Evolutionary conservation across 129 eudicot species (phyloP), one percentile per base, ranked within the genome.

Genomic region (Glebionis coronaria): DNA sequence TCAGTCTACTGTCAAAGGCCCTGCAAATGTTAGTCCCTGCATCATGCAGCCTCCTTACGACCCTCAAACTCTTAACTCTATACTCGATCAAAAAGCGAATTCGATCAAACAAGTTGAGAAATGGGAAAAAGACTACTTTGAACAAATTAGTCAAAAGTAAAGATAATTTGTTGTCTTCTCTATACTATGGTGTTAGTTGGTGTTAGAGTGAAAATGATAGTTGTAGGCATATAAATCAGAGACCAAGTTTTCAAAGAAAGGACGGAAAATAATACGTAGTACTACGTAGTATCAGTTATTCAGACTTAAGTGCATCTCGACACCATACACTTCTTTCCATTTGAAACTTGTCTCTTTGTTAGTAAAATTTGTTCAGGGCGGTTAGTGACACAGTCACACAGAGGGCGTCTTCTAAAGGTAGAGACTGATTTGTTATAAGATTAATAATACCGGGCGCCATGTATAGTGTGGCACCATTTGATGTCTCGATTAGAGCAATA

Each of bases 401-500:
- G 42, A 35, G 42, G 42, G 42, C 8, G 9, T 35, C 42, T 8
- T 35, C 2, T 23, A 23, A 1, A 23, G 1, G 25, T 23, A 23
- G 25, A 23, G 25, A 0, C 25, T 23, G 25, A 23, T 23, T 23
- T 23, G 25, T 23, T 23, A 23, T 23, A 23, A 23, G 25, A 23
- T 23, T 23, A 1, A 23, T 23, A 23, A 23, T 35, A 35, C 42
- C 42, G 42, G 9, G 42, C 7, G 42, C 42, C 2, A 35, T 35
- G 8, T 35, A 6, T 35, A 35, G 42, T 35, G 42, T 1, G 7
- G 7, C 42, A 35, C 42, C 42, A 35, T 7, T 35, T 35, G 42
- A 35, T 35, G 1, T 35, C 10, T 82, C 27, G 88, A 92, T 0
- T 92, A 96, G 98, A 91, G 98, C 13, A 82, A 92, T 69, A 78